These are phyloP conservation scores for Globisporangium paroecandrum DNA, from an alignment of 352 stramenopile species.

Conservation along the genomic window DNA sequence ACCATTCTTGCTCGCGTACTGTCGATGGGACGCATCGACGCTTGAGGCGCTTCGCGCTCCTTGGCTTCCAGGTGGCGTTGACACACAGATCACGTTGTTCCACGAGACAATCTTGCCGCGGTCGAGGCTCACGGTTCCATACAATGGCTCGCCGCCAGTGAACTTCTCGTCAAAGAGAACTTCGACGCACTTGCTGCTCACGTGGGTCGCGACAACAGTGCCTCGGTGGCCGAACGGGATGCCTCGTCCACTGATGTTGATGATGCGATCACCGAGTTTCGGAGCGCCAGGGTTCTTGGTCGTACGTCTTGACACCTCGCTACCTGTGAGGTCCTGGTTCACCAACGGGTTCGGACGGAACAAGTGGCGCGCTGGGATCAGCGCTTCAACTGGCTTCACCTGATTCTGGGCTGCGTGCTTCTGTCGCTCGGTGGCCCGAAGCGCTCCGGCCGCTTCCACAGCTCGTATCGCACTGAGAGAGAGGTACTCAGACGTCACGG, in stretches of 20 bases:
- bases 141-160: slow-evolving; percentile 94
- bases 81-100: slow-evolving; percentile 82
- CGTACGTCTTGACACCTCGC: slow-evolving; percentile 52
- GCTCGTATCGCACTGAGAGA: slow-evolving; percentile 89
- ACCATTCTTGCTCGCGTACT: slow-evolving; percentile 16
- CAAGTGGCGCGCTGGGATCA: slow-evolving; percentile 46
- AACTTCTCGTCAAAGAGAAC: slow-evolving; percentile 97
- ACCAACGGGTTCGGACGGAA: slow-evolving; percentile 75
- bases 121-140: slow-evolving; percentile 94
- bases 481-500: slow-evolving; percentile 92
- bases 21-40: slow-evolving; percentile 8
- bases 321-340: slow-evolving; percentile 77
- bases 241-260: slow-evolving; percentile 94
- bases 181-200: slow-evolving; percentile 96
- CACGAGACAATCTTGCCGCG: slow-evolving; percentile 94
- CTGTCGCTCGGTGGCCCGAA: slow-evolving; percentile 61
- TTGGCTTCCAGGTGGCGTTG: slow-evolving; percentile 29
- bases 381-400: slow-evolving; percentile 36
- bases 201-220: slow-evolving; percentile 97
- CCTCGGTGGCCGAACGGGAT: slow-evolving; percentile 96
- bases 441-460: slow-evolving; percentile 83
- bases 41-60: neutral
- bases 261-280: slow-evolving; percentile 95
- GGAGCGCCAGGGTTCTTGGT: slow-evolving; percentile 73
- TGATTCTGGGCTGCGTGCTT: slow-evolving; percentile 39